phyloP scores from a whole-genome alignment of 2,329 filamentous ascomycete genomes.

The Trichoderma gracile region DNA sequence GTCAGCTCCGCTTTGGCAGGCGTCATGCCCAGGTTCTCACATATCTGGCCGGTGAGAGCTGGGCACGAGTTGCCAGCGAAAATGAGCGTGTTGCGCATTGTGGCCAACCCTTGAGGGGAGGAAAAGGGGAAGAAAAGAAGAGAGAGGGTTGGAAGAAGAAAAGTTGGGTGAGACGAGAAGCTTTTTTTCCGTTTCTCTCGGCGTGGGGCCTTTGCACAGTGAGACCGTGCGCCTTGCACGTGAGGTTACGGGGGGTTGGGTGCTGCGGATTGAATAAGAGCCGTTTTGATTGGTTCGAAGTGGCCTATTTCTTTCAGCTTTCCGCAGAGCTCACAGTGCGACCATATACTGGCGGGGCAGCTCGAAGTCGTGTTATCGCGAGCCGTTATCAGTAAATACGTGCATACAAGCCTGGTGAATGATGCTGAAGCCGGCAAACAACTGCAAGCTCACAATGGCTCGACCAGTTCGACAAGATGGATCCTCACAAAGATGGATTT shows the following conservation, averaged over 20 bases:
- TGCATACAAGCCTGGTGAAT: not conserved
- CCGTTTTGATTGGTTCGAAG: not conserved
- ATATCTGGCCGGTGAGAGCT: conserved; percentile 64
- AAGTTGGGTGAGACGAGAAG: conserved; percentile 16
- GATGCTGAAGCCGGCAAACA: not conserved
- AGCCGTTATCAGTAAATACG: conserved; percentile 1
- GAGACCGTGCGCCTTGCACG: conserved; percentile 9
- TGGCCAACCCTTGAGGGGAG: conserved; percentile 34
- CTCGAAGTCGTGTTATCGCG: not conserved
- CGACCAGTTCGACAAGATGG: too few species aligned
- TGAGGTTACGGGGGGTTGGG: not conserved
- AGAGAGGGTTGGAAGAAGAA: conserved; percentile 29
- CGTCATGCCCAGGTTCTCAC: conserved; percentile 66
- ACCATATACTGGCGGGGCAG: conserved; percentile 3
- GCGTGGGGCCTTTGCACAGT: conserved; percentile 14
- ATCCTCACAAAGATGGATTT: not conserved
- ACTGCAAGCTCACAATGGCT: not conserved
- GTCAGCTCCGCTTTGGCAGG: conserved; percentile 65
- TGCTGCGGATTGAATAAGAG: not conserved
- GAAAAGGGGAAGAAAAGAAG: conserved; percentile 18
- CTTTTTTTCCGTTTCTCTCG: conserved; percentile 21
- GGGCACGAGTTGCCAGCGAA: conserved; percentile 69
- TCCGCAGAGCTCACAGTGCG: conserved; percentile 7
- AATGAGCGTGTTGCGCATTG: conserved; percentile 66
- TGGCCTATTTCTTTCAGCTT: not conserved